Evolutionary conservation across 2,329 filamentous ascomycete genomes (phyloP), one percentile per base, ranked within the genome.

Genomic region (Blumeria hordei): DNA sequence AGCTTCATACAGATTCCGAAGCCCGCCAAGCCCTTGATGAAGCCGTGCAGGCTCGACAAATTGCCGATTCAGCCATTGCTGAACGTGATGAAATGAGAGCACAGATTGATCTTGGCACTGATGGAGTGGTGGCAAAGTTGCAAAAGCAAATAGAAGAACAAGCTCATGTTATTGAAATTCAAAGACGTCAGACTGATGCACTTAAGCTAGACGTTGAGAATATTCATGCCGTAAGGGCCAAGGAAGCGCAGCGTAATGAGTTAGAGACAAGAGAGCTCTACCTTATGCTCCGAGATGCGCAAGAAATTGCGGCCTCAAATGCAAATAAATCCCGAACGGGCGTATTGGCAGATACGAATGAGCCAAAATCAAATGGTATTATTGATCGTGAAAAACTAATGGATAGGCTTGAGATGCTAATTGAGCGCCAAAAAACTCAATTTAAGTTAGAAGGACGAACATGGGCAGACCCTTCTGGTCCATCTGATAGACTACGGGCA

Each of bases 141-240:
- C 88, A 96, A 67, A 88, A 82, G 67, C 88, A 95, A 68, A 71
- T 96, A n/a, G 85, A 94, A 49, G 92, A 96, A 66, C 92, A 96
- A 67, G 74, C 83, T 21, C 81, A 85, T 51, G 84, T 96, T 60
- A 94, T 98, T 56, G 85, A 94, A 60, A 81, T 94, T 2, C 88
- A 94, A 64, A 74, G 76, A 54, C 80, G 92, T 55, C 90, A 94
- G 65, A 85, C 83, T 6, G 90, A 95, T 59, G 78, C 83, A 5
- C 73, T 94, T 63, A 95, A 94, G 68, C 83, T 85, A 9, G 92
- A 98, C 65, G 72, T 96, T 58, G 85, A 87, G 21, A 88, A 87
- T 62, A 71, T 94, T 55, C 88, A 94, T 67, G 80, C 86, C 12
- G 71, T 95, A 59, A 78, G 90, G 58, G 84, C 85, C 16, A 88